Evolutionary conservation across 164 flowering plant species (phyloP).

Genomic region (Buxus sempervirens): DNA sequence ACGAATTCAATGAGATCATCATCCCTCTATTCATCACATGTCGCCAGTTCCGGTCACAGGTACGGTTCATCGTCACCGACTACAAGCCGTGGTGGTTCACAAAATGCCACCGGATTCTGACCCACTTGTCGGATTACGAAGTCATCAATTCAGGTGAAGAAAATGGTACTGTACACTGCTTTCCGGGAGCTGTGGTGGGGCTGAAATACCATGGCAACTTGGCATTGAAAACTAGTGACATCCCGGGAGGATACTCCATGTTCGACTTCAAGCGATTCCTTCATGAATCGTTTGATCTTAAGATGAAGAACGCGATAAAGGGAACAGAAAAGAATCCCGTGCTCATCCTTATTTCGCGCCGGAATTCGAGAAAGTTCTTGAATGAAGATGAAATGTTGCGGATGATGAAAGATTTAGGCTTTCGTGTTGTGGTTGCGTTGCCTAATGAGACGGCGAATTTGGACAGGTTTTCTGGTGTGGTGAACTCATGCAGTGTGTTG

Average conservation of each 20-base stretch:
- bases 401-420: constrained; percentile 32
- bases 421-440: constrained; percentile 20
- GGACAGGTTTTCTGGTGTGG: constrained; percentile 20
- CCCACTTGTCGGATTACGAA: constrained; percentile 26
- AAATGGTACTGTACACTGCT: constrained; percentile 37
- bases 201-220: constrained; percentile 31
- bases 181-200: constrained; percentile 40
- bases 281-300: constrained; percentile 24
- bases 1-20: constrained; percentile 42
- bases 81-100: constrained; percentile 22
- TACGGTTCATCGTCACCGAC: constrained; percentile 34
- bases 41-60: constrained; percentile 25
- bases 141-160: constrained; percentile 25
- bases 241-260: constrained; percentile 33
- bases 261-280: constrained; percentile 32
- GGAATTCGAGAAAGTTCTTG: constrained; percentile 21
- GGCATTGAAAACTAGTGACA: constrained; percentile 22
- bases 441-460: constrained; percentile 25
- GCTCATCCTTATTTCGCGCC: constrained; percentile 31
- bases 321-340: constrained; percentile 19
- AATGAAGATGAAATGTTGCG: constrained; percentile 34
- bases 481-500: constrained; percentile 38
- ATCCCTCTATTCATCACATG: constrained; percentile 48
- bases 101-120: constrained; percentile 28
- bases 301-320: constrained; percentile 3